A percentile compares a stretch with the other conserved stretches of the same genome.
Evolutionary conservation across 352 stramenopile species (phyloP).

Genomic region (Globisporangium parvum): DNA sequence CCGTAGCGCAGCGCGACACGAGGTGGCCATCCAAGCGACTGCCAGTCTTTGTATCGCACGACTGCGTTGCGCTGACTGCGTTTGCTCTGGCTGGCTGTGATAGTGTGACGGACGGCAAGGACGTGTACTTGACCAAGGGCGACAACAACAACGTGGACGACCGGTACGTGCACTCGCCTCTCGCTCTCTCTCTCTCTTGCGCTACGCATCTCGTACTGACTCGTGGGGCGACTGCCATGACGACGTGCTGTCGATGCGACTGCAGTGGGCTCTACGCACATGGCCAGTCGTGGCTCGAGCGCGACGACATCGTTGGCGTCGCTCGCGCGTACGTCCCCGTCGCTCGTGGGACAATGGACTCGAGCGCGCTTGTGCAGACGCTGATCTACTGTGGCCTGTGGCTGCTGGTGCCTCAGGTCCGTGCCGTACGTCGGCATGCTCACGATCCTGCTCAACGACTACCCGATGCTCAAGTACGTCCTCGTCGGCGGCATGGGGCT

Average conservation of each 20-base stretch:
- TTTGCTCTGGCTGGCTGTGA: conserved; percentile 4
- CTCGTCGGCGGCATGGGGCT: conserved; percentile 75
- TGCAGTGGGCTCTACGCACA: conserved; percentile 93
- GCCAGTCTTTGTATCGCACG: background rate
- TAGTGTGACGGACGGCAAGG: conserved; percentile 73
- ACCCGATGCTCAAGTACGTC: conserved; percentile 94
- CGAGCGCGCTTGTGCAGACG: background rate
- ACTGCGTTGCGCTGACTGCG: too few relatives aligned
- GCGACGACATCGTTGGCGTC: conserved; percentile 97
- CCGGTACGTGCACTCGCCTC: conserved; percentile 48
- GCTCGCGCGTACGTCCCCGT: conserved; percentile 68
- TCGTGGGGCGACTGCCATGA: background rate
- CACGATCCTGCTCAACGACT: conserved; percentile 99
- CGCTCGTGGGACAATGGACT: conserved; percentile 4
- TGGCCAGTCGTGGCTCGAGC: conserved; percentile 97
- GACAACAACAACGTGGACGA: conserved; percentile 99
- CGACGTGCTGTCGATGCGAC: background rate
- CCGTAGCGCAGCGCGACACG: too few relatives aligned
- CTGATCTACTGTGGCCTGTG: conserved; percentile 1
- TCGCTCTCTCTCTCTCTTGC: background rate
- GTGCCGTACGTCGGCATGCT: conserved; percentile 98
- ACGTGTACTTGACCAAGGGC: conserved; percentile 98
- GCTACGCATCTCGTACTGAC: background rate
- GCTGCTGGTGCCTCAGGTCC: conserved; percentile 38
- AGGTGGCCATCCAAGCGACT: too few relatives aligned